Evolutionary conservation across 2,329 filamentous ascomycete species (phyloP), one percentile per base, ranked within the genome.

Genomic region (Sporothrix inflata): DNA sequence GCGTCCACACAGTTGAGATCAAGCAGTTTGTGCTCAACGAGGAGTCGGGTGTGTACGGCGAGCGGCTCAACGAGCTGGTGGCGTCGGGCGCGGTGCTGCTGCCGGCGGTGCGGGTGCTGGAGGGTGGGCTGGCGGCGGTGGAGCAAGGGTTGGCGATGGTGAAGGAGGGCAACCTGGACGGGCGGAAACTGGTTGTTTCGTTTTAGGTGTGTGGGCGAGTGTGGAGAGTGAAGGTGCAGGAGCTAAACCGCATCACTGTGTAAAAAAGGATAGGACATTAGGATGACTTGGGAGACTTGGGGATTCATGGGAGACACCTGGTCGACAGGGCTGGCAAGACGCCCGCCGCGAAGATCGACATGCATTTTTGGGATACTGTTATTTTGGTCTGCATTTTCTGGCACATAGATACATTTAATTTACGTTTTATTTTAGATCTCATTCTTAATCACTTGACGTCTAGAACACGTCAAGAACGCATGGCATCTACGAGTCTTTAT

Each of bases 1-100:
- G 68, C 4, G 77, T 81, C 14, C 77, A 80, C 70, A 81, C 78
- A 3, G 79, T 82, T 9, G 81, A 82, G 77, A 82, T 82, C 80
- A 82, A 82, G 74, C 76, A 78, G 69, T 82, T 82, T 70, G 79
- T 82, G 1, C 74, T 82, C 21, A 77, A 82, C 66, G 74, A 76
- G 60, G 73, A 69, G 3, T 78, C 76, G 30, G 74, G 74, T 27
- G 72, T 75, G 2, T 82, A 80, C 69, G 78, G 78, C 1, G 71
- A 75, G 67, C 77, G 77, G 55, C 75, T 82, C 24, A 81, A 81
- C 66, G 73, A 73, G 34, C 72, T 82, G 40, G 73, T 82, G 4
- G 78, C 78, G 45, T 70, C 70, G 0, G 78, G 77, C 3, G 72
- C 66, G 21, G 71, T 82, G n/a, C 72, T 70, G 40, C 57, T 81